Conservation (phyloP, 202 grass and related monocot species). For the Carex sylvatica region DNA sequence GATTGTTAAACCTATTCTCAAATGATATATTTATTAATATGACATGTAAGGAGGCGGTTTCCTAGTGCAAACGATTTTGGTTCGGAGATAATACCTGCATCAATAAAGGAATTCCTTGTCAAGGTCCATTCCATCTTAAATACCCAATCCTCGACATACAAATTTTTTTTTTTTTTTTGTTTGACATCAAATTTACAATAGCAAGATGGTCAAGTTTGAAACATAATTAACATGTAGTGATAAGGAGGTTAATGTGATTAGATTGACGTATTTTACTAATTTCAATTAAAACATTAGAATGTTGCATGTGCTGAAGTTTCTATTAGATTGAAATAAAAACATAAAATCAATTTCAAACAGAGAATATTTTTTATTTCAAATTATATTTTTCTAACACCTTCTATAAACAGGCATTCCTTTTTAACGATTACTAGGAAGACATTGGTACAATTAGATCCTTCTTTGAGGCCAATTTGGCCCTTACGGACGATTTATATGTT, state of each 20-base stretch:
- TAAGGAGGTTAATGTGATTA: too few relatives aligned
- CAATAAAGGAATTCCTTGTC: constrained; percentile 63
- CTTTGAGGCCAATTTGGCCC: constrained; percentile 91
- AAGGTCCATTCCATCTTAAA: constrained; percentile 37
- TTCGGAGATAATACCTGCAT: constrained; percentile 86
- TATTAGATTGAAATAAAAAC: too few relatives aligned
- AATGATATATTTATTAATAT: not conserved
- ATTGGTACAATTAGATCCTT: constrained; percentile 97
- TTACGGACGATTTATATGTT: constrained; percentile 56
- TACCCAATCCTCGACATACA: not conserved
- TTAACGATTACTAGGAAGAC: constrained; percentile 98
- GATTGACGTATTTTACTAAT: too few relatives aligned
- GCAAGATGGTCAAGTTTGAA: not conserved
- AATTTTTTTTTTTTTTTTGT: too few relatives aligned
- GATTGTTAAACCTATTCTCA: not conserved
- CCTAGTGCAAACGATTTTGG: constrained; percentile 95
- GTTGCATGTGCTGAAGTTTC: too few relatives aligned
- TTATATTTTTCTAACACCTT: not conserved
- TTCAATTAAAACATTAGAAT: too few relatives aligned
- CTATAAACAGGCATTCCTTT: constrained; percentile 66
- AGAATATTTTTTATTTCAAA: not conserved
- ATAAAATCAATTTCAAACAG: not conserved
- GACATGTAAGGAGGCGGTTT: constrained; percentile 27
- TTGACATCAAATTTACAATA: not conserved
- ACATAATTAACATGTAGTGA: not conserved